Evolutionary conservation across 2,329 filamentous ascomycete genomes (phyloP).

Genomic region (Fusarium heterosporum): DNA sequence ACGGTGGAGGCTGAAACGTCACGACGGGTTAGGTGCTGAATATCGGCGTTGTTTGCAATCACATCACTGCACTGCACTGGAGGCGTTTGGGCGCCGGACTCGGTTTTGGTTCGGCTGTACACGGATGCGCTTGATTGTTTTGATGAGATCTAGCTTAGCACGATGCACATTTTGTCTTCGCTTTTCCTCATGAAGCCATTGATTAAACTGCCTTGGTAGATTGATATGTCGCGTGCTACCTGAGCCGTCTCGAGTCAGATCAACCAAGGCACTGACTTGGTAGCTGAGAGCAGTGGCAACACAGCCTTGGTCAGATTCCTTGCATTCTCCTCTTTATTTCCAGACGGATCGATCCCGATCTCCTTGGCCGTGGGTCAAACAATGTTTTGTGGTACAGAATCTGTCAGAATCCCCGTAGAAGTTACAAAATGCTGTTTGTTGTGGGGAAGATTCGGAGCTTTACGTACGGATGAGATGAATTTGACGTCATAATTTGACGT

Average conservation of each 20-base stretch:
- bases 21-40: conserved; percentile 33
- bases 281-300: conserved; percentile 12
- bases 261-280: conserved; percentile 21
- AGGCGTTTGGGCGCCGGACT: conserved; percentile 36
- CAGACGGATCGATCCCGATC: conserved; percentile 24
- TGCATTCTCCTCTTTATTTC: conserved; percentile 13
- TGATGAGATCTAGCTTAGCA: conserved; percentile 9
- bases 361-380: conserved; percentile 4
- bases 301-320: conserved; percentile 20
- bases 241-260: conserved; percentile 7
- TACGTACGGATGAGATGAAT: conserved; percentile 20
- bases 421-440: conserved; percentile 17
- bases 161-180: neutral
- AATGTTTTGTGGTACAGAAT: conserved; percentile 17
- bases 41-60: conserved; percentile 29
- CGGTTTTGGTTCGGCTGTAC: conserved; percentile 24
- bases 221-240: conserved; percentile 12
- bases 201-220: conserved; percentile 15
- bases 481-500: conserved; percentile 47
- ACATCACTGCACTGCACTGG: conserved; percentile 9
- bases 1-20: conserved; percentile 20
- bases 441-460: conserved; percentile 39
- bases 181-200: neutral
- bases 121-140: conserved; percentile 2
- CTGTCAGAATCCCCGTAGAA: conserved; percentile 20